Evolutionary conservation across 139 green algal species (phyloP).

Genomic region (Closterium sp.): DNA sequence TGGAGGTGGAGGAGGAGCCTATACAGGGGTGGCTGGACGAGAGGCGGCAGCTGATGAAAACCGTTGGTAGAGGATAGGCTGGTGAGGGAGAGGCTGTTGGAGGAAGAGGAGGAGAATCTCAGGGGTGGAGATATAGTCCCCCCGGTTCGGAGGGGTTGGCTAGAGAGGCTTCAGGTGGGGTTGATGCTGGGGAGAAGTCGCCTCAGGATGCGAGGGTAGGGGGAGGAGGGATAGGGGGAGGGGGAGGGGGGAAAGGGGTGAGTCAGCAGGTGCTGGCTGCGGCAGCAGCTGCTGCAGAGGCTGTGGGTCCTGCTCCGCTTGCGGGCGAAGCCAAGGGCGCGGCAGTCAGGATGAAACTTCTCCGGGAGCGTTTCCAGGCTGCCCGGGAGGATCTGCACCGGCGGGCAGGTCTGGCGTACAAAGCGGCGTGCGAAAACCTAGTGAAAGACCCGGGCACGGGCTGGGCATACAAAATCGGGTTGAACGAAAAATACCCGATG

Average conservation of each 20-base stretch:
- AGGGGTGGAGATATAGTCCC: neutral
- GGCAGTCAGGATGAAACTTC: neutral
- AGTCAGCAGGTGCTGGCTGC: neutral
- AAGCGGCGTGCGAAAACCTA: conserved; percentile 12
- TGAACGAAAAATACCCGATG: neutral
- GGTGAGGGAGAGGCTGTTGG: conserved; percentile 34
- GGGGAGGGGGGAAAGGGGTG: neutral
- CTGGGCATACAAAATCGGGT: neutral
- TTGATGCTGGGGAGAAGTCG: neutral
- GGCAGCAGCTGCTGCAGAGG: neutral
- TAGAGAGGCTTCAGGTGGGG: neutral
- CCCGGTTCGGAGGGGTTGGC: neutral
- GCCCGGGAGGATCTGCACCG: conserved; percentile 12
- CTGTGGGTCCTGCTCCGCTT: neutral
- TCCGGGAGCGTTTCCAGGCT: neutral
- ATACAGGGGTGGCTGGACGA: conserved; percentile 45
- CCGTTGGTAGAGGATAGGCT: conserved; percentile 18
- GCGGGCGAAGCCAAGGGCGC: neutral
- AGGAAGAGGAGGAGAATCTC: neutral
- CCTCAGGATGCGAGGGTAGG: neutral
- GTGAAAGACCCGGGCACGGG: neutral
- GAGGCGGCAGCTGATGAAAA: conserved; percentile 22
- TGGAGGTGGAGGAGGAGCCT: conserved; percentile 50
- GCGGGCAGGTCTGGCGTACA: neutral
- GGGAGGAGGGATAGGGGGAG: neutral